Conservation (phyloP, 164 flowering plant species). For the Buxus sempervirens region DNA sequence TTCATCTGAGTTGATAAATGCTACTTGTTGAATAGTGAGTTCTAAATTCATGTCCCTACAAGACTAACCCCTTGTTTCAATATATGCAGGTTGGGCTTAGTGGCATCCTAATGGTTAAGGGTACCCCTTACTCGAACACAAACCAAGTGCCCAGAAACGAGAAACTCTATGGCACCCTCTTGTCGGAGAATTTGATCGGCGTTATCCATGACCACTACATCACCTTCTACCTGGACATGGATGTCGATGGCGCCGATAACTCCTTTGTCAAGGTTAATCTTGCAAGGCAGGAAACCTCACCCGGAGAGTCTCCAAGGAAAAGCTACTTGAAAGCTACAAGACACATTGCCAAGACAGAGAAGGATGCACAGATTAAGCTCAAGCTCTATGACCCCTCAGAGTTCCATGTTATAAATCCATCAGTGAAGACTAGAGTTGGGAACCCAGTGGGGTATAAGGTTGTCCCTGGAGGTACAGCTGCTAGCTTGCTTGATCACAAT, state of each 20-base stretch:
- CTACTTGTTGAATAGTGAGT: too few species aligned
- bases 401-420: constrained; percentile 72
- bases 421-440: constrained; percentile 56
- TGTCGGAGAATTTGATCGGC: constrained; percentile 86
- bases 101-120: constrained; percentile 94
- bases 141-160: constrained; percentile 48
- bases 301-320: constrained; percentile 58
- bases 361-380: constrained; percentile 73
- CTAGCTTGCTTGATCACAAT: constrained; percentile 65
- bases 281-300: constrained; percentile 34
- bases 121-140: constrained; percentile 54
- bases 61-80: too few species aligned
- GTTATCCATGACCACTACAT: constrained; percentile 87
- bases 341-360: constrained; percentile 67
- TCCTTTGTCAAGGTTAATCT: constrained; percentile 83
- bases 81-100: constrained; percentile 70
- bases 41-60: too few species aligned
- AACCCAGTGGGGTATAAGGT: constrained; percentile 84
- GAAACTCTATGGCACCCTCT: constrained; percentile 57
- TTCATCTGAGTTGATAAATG: too few species aligned
- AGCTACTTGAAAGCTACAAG: constrained; percentile 60
- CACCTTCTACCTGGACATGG: constrained; percentile 88
- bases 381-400: constrained; percentile 73
- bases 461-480: constrained; percentile 76
- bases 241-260: constrained; percentile 71